Base-by-base conservation (phyloP, 1,284 basidiomycete species). In the Ustilago trichophora region DNA sequence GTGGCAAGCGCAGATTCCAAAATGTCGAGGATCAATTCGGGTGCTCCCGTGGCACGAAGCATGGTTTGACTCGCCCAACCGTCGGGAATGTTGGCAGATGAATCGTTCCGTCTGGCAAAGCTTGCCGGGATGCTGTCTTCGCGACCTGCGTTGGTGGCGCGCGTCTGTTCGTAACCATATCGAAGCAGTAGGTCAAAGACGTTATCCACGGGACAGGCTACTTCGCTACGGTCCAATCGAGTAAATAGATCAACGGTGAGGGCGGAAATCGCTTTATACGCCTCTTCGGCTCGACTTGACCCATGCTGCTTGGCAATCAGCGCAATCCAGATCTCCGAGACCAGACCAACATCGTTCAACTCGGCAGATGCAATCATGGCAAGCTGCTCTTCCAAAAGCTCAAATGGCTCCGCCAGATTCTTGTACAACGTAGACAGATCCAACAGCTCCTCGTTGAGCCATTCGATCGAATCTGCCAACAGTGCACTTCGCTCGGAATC, bases 301-400 rank as follows among this genome's bases (percentile, higher is more conserved):
- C 56, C 70, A 40, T 66, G 78, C 89, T 92, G 87, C 71, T 89
- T 87, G 41, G 90, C 87, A 57, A 98, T 87, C 62, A 98, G 88
- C 67, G 88, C 88, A 66, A 89, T 88, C 96, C 95, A 98, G 25
- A 94, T 92, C 3, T 90, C 88, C 42, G 87, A 85, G 8, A 92
- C 89, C 25, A 96, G 83, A 47, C 86, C 87, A 56, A 91, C 88
- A 75, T 98, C 92, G 15, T 89, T 88, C 78, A 94, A 91, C 80
- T 95, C 93, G 8, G 96, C 92, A 5, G 95, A 90, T 78, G 96
- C 91, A 56, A 98, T 86, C 78, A 97, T 93, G 31, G 97, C 85
- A 18, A 99, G 85, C 81, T 95, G 92, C 78, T 92, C 87, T 43
- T 89, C 86, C 11, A 90, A 87, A 27, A 98, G 85, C 71, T 91